A percentile compares a stretch with the other conserved stretches of the same genome.
phyloP scores from a whole-genome alignment of 306 rosid genomes.

The Vigna radiata region DNA sequence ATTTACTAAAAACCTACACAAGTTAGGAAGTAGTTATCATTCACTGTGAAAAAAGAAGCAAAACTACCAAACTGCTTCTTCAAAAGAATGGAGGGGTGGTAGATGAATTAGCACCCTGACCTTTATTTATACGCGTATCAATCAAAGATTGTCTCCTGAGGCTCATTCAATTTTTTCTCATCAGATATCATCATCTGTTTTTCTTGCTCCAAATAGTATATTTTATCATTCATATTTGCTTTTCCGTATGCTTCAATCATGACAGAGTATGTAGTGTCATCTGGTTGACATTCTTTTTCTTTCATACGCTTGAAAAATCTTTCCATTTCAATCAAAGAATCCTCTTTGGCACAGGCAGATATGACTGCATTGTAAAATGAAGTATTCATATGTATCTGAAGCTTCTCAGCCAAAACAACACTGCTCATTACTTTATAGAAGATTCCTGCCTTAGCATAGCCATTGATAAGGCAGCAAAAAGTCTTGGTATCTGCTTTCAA shows the following conservation, averaged over 20 bases:
- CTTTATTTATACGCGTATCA: constrained; percentile 41
- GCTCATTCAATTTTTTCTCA: constrained; percentile 32
- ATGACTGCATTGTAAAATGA: constrained; percentile 74
- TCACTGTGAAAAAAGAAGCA: constrained; percentile 20
- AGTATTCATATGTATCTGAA: constrained; percentile 71
- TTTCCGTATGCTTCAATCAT: constrained; percentile 75
- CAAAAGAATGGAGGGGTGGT: constrained; percentile 11
- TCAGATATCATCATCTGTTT: constrained; percentile 43
- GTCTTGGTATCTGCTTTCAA: constrained; percentile 84
- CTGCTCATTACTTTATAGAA: constrained; percentile 78
- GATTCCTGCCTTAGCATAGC: constrained; percentile 87
- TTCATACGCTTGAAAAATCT: constrained; percentile 72
- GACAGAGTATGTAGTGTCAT: constrained; percentile 61
- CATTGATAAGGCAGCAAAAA: constrained; percentile 81
- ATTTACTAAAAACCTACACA: neutral
- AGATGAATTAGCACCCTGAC: constrained; percentile 35
- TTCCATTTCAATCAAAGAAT: constrained; percentile 79
- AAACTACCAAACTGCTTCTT: neutral
- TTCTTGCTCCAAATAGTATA: constrained; percentile 73
- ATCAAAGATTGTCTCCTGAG: constrained; percentile 23
- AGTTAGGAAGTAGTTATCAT: constrained; percentile 2
- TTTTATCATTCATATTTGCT: constrained; percentile 81
- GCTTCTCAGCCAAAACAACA: constrained; percentile 71
- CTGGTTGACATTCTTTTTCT: constrained; percentile 71
- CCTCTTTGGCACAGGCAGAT: constrained; percentile 82